Evolutionary conservation across 371 early-diverging fungal species (phyloP), one percentile per base, ranked within the genome.

Genomic region (Lichtheimia hyalospora): DNA sequence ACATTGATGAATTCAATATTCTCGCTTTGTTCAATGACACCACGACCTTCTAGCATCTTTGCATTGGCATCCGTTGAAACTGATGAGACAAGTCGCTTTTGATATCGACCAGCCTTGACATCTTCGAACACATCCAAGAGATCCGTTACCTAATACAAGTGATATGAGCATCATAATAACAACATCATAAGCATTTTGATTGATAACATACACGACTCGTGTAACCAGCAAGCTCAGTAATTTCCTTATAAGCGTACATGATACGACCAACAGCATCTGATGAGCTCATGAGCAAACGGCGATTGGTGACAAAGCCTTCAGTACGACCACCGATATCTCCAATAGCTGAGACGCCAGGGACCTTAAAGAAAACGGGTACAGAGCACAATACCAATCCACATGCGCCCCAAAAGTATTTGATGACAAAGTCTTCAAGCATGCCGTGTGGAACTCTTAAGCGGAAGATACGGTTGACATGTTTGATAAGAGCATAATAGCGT

Each of bases 321-420:
- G 87, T 84, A 54, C 89, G 78, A 16, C 75, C 75, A 52, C 83
- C 83, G 42, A 86, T 70, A 53, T 77, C 77, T 3, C 57, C 25
- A 8, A 34, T 34, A 15, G 67, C 51, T 49, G 60, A 58, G 46
- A 79, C 61, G 13, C 80, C 83, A 24, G 81, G 79, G 0, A 87
- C 71, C 57, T 81, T 83, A 61, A 92, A 89, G 73, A 97, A 97
- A 20, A 96, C 97, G 1, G 98, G 98, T 13, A 90, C 90, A 8
- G 92, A 86, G 58, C 94, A 92, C 34, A 95, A 84, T 5, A 94
- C 74, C 41, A 97, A 82, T 41, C 98, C 98, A 57, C 91, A 85
- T 6, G 96, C 97, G 52, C 94, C 93, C 97, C 98, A 97, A 63
- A 91, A 90, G 80, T 93, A 94, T 67, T 93, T 94, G 76, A 94